Conservation (phyloP, 2,329 filamentous ascomycete species). For the Aureobasidium sp. region DNA sequence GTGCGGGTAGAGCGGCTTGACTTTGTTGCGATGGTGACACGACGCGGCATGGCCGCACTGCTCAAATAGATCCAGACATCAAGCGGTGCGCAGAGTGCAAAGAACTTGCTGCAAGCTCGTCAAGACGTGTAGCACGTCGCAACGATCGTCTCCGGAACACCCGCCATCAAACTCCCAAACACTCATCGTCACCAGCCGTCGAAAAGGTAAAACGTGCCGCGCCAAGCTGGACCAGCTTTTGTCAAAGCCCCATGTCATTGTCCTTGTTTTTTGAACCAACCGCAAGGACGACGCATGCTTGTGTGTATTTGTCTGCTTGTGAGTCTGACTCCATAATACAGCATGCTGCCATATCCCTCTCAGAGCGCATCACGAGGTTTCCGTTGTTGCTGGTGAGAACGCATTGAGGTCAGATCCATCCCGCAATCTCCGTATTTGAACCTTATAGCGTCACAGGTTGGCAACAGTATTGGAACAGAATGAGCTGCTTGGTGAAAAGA, state of each 20-base stretch:
- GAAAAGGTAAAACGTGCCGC: constrained; percentile 7
- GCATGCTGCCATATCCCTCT: not conserved
- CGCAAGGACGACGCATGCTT: not conserved
- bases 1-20: constrained; percentile 2
- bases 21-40: constrained; percentile 11
- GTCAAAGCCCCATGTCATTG: not conserved
- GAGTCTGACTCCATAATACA: not conserved
- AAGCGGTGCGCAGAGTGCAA: not conserved
- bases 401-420: not conserved
- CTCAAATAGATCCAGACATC: constrained; percentile 2
- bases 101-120: not conserved
- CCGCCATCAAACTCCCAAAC: constrained; percentile 12
- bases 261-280: not conserved
- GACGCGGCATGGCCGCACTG: constrained; percentile 12
- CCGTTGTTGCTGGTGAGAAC: not conserved
- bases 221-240: not conserved
- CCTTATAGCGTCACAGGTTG: not conserved
- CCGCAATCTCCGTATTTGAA: constrained; percentile 1
- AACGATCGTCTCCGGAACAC: not conserved
- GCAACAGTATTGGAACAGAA: not conserved
- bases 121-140: not conserved
- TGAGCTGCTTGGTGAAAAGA: not conserved
- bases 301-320: not conserved
- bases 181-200: constrained; percentile 12
- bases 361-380: not conserved